Conservation (phyloP, 768 basidiomycete species). For the Termitomyces bulborhizus region DNA sequence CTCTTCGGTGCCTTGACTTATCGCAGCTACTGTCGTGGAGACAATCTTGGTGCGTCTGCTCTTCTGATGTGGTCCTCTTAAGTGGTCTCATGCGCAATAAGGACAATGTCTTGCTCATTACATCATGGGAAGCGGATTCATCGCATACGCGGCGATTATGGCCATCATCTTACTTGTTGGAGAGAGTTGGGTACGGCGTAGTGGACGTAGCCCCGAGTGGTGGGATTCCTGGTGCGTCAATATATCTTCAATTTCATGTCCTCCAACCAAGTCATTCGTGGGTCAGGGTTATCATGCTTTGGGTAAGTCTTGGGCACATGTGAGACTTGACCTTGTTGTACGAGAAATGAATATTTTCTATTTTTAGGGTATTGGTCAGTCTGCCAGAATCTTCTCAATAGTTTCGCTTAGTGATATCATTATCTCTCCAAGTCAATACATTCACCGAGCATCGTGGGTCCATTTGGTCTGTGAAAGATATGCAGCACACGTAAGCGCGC, state of each 20-base stretch:
- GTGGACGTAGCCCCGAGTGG: conserved; percentile 74
- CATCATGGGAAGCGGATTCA: conserved; percentile 88
- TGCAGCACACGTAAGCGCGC: conserved; percentile 81
- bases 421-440: conserved; percentile 59
- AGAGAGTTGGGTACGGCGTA: conserved; percentile 68
- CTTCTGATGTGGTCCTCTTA: not conserved
- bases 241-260: not conserved
- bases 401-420: not conserved
- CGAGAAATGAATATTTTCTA: not conserved
- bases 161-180: conserved; percentile 72
- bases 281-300: conserved; percentile 41
- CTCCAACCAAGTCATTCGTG: not conserved
- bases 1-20: conserved; percentile 76
- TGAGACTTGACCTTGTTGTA: not conserved
- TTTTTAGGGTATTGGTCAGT: conserved; percentile 51
- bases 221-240: conserved; percentile 70
- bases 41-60: conserved; percentile 41
- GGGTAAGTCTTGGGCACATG: conserved; percentile 29
- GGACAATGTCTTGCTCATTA: conserved; percentile 87
- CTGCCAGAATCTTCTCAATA: not conserved
- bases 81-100: conserved; percentile 11
- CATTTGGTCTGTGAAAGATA: conserved; percentile 84
- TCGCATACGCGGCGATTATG: conserved; percentile 81
- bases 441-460: conserved; percentile 87
- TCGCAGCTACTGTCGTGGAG: conserved; percentile 76